Evolutionary conservation across 805 yeast species (phyloP).

Genomic region (Yamadazyma kitorensis): DNA sequence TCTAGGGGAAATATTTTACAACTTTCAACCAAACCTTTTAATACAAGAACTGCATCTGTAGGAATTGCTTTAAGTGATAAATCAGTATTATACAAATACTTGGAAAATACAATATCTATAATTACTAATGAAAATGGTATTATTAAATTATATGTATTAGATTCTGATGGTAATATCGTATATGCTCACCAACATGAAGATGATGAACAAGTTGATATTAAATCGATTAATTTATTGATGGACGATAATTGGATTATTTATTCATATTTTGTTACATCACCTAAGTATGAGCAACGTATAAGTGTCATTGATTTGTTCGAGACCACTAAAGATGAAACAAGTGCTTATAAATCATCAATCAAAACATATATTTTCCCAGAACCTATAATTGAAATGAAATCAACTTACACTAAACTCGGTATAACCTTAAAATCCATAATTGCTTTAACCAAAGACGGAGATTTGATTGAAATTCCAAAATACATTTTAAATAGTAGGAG

Average conservation of each 20-base stretch:
- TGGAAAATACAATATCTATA: conserved; percentile 59
- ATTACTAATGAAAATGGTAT: conserved; percentile 26
- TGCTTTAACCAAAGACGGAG: conserved; percentile 56
- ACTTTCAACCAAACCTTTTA: conserved; percentile 19
- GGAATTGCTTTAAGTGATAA: conserved; percentile 71
- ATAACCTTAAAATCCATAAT: conserved; percentile 53
- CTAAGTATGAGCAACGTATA: conserved; percentile 52
- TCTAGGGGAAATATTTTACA: conserved; percentile 14
- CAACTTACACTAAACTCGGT: conserved; percentile 38
- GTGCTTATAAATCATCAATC: conserved; percentile 29
- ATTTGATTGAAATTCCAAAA: conserved; percentile 69
- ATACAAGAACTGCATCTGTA: conserved; percentile 42
- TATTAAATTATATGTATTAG: conserved; percentile 55
- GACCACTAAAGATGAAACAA: conserved; percentile 23
- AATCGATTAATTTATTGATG: conserved; percentile 49
- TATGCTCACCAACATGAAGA: conserved; percentile 39
- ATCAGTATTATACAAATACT: conserved; percentile 77
- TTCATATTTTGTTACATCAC: conserved; percentile 52
- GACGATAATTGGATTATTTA: conserved; percentile 86
- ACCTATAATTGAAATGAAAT: conserved; percentile 47
- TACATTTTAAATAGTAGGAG: conserved; percentile 66
- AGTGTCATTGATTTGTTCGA: conserved; percentile 71
- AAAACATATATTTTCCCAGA: conserved; percentile 66
- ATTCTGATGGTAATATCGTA: conserved; percentile 67
- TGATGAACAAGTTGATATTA: conserved; percentile 37